Evolutionary conservation across 768 basidiomycete genomes (phyloP).

Genomic region (Aureoboletus auriporus): DNA sequence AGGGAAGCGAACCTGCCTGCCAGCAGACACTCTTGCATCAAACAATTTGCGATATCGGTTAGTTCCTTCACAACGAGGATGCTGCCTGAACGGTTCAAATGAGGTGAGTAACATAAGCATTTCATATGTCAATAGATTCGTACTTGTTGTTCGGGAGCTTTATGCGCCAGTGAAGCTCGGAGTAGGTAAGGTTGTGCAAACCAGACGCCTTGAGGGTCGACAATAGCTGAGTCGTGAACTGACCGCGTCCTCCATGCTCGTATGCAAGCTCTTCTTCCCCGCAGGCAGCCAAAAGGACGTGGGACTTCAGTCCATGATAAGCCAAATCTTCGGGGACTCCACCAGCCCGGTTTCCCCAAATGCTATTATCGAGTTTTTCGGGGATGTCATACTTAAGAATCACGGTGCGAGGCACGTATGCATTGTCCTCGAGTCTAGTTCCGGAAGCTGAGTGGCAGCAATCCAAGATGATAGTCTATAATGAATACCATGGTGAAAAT

Average conservation of each 20-base stretch:
- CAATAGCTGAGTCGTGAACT: constrained; percentile 25
- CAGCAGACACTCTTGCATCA: constrained; percentile 13
- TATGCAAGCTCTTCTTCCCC: constrained; percentile 31
- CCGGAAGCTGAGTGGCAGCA: constrained; percentile 43
- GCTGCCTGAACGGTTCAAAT: constrained; percentile 14
- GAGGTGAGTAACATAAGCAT: neutral
- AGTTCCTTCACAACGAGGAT: constrained; percentile 27
- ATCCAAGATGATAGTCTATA: constrained; percentile 43
- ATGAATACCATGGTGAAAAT: neutral
- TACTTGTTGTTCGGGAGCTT: constrained; percentile 3
- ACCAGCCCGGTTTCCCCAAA: constrained; percentile 17
- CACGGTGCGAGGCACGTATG: constrained; percentile 6
- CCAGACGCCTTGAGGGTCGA: constrained; percentile 2
- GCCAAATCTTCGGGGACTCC: constrained; percentile 16
- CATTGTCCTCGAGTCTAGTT: constrained; percentile 19
- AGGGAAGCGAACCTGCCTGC: constrained; percentile 3
- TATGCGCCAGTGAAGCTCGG: constrained; percentile 19
- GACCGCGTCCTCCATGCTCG: constrained; percentile 19
- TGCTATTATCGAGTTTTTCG: constrained; percentile 22
- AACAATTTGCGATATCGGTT: constrained; percentile 23
- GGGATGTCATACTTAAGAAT: constrained; percentile 2
- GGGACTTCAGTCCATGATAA: constrained; percentile 31
- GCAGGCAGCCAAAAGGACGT: constrained; percentile 43
- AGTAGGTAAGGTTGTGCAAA: constrained; percentile 21
- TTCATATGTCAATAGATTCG: neutral